Percentiles rank a stretch among this genome's conserved stretches.
phyloP scores from a whole-genome alignment of 768 basidiomycete genomes.

The Porphyrellus cyaneotinctus region DNA sequence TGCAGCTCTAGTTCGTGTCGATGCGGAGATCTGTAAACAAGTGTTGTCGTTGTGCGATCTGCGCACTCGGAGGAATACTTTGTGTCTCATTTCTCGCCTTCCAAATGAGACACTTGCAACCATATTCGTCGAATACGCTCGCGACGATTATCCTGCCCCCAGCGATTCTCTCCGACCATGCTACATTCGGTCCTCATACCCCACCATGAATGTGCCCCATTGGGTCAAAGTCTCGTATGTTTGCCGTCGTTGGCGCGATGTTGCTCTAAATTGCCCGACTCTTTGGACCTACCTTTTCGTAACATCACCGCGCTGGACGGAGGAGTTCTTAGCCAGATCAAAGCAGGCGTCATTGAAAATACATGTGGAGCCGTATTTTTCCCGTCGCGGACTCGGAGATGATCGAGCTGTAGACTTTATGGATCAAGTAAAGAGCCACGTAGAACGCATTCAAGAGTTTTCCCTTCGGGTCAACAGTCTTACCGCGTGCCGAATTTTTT shows the following conservation, averaged over 20 bases:
- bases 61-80: not conserved
- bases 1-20: not conserved
- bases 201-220: not conserved
- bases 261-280: not conserved
- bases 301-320: not conserved
- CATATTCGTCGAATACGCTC: not conserved
- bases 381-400: too few relatives aligned
- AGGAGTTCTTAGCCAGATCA: not conserved
- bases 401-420: not conserved
- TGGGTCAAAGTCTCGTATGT: not conserved
- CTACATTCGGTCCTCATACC: not conserved
- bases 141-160: too few relatives aligned
- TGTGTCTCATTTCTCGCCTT: not conserved
- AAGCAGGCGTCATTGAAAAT: not conserved
- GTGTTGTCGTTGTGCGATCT: not conserved
- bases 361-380: not conserved
- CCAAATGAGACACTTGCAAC: not conserved
- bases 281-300: not conserved
- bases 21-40: not conserved
- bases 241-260: not conserved
- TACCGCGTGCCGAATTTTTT: too few relatives aligned
- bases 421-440: not conserved
- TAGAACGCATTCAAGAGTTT: not conserved
- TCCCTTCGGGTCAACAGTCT: too few relatives aligned
- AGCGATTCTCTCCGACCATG: not conserved